These are phyloP conservation scores for Botryotinia narcissicola DNA, from an alignment of 2,329 filamentous ascomycete species.

Conservation along the genomic window DNA sequence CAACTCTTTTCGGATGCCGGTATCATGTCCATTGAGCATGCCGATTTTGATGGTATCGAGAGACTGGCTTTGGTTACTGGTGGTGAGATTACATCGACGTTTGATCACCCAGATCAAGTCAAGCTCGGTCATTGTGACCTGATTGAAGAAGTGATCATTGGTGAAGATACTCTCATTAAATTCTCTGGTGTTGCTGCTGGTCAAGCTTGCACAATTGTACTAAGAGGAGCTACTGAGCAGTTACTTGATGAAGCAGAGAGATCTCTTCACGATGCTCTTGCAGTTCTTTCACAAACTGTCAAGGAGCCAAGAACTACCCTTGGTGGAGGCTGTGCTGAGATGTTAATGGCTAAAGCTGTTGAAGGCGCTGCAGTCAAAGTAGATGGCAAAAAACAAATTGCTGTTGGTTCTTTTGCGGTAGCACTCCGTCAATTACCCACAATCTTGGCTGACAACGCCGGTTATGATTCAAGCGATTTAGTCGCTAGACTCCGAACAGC, in stretches of 20 bases:
- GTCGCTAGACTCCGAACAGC: conserved; percentile 88
- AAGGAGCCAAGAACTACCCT: conserved; percentile 91
- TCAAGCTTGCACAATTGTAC: conserved; percentile 92
- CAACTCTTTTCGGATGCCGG: conserved; percentile 97
- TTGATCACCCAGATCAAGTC: conserved; percentile 95
- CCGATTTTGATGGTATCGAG: conserved; percentile 98
- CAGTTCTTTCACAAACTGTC: conserved; percentile 94
- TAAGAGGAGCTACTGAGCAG: conserved; percentile 94
- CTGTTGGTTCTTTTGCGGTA: conserved; percentile 83
- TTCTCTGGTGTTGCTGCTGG: conserved; percentile 95
- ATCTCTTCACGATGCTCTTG: conserved; percentile 91
- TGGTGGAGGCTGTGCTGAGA: conserved; percentile 94
- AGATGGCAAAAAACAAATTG: conserved; percentile 94
- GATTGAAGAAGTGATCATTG: conserved; percentile 98
- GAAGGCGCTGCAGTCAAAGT: conserved; percentile 91
- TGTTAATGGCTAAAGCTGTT: conserved; percentile 98
- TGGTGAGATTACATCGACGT: conserved; percentile 95
- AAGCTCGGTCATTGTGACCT: conserved; percentile 93
- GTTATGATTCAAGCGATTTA: conserved; percentile 90
- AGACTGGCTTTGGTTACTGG: conserved; percentile 91
- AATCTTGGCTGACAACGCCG: conserved; percentile 95
- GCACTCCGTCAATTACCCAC: conserved; percentile 92
- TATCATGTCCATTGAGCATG: conserved; percentile 98
- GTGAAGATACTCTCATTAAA: conserved; percentile 94
- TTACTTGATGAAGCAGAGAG: conserved; percentile 95